Base-by-base conservation (phyloP, 2,329 filamentous ascomycete species). In the Akanthomyces lecanii region DNA sequence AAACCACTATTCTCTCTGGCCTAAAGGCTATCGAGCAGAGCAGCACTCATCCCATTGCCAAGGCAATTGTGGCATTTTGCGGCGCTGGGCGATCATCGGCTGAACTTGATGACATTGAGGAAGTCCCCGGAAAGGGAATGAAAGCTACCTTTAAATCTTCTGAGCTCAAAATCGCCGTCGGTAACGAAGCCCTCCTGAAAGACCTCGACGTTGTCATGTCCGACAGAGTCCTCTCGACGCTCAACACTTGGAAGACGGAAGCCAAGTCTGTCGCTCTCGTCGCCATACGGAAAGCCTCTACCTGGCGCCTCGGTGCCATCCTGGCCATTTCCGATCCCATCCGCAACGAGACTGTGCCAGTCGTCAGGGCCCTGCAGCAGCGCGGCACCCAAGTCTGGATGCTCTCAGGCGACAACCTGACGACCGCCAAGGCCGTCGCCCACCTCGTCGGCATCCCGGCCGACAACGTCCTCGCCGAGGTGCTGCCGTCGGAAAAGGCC, bases 351-450 rank as follows among this genome's bases (percentile, higher is more conserved):
- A 87, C 92, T 0, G 75, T 77, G 1, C 71, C 78, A 8, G 86
- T 94, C 21, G 83, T 96, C 63, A 74, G 77, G 7, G 81, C 86
- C 1, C 84, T 97, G 0, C 82, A 85, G 50, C 75, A 81, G 5
- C 83, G 84, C 18, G 86, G 89, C 23, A 87, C 90, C 53, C 84
- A 87, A 38, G 89, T 96, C 4, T 97, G 89, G 86, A 96, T 97
- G 91, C 87, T 97, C 44, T 96, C 92, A 0, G 93, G 93, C 36
- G 93, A 97, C 78, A 97, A 97, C 71, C 78, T 81, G n/a, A 87
- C 80, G n/a, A 97, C 93, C 0, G 93, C 93, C 2, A 80, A 83
- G 23, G 91, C 92, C 0, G 91, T 97, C 3, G 93, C 90, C 1
- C 77, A 81, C 2, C 85, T 85, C 69, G 81, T 97, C 21, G 91